These are phyloP conservation scores for Clonostachys rosea DNA, from an alignment of 2,329 filamentous ascomycete species.

Conservation along the genomic window DNA sequence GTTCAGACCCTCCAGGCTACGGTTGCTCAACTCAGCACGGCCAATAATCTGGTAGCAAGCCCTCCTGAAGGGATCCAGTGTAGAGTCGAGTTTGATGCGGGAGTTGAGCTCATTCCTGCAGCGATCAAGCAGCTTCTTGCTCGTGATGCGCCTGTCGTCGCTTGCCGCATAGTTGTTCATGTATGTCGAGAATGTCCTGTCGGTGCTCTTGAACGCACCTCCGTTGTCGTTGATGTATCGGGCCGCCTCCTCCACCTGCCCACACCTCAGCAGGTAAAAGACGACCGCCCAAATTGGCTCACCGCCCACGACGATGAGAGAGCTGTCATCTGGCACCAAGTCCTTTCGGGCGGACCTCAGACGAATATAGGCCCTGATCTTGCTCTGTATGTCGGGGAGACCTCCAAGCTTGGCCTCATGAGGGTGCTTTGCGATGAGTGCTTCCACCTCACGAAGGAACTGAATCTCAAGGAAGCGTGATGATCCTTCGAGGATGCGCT, in stretches of 20 bases:
- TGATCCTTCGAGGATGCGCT: slow-evolving; percentile 75
- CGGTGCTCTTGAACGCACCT: slow-evolving; percentile 80
- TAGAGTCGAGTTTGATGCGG: slow-evolving; percentile 75
- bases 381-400: slow-evolving; percentile 80
- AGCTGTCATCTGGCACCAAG: slow-evolving; percentile 67
- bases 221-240: slow-evolving; percentile 79
- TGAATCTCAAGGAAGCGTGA: slow-evolving; percentile 75
- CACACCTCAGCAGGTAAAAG: slow-evolving; percentile 84
- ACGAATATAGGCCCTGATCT: slow-evolving; percentile 88
- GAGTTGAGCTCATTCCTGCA: slow-evolving; percentile 90
- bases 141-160: slow-evolving; percentile 67
- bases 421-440: slow-evolving; percentile 74
- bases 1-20: slow-evolving; percentile 58
- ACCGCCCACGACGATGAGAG: slow-evolving; percentile 64
- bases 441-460: slow-evolving; percentile 75
- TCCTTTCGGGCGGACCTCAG: slow-evolving; percentile 77
- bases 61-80: slow-evolving; percentile 92
- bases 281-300: slow-evolving; percentile 93
- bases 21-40: slow-evolving; percentile 63
- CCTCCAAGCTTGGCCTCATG: slow-evolving; percentile 87
- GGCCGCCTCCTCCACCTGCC: slow-evolving; percentile 78
- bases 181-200: slow-evolving; percentile 85
- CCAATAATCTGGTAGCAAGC: slow-evolving; percentile 98
- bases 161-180: slow-evolving; percentile 78
- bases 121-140: slow-evolving; percentile 74